phyloP scores from a whole-genome alignment of 805 yeast species.

The Dipodascus albidus region DNA sequence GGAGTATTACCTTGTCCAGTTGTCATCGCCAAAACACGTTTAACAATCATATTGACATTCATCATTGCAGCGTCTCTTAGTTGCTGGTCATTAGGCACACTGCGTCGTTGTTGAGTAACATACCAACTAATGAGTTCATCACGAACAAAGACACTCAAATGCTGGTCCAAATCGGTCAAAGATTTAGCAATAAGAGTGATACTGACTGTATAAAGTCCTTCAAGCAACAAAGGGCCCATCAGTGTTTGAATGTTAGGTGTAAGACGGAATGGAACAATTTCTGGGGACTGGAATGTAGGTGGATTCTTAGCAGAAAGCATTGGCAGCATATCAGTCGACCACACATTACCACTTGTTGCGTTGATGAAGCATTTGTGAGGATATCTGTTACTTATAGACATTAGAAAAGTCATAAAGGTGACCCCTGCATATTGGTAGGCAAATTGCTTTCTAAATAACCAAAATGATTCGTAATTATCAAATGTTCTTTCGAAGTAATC shows the following conservation, averaged over 20 bases:
- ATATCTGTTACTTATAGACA: constrained; percentile 85
- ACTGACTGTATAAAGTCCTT: constrained; percentile 81
- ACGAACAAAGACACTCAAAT: constrained; percentile 84
- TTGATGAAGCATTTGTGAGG: constrained; percentile 88
- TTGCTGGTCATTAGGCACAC: constrained; percentile 66
- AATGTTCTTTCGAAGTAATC: constrained; percentile 64
- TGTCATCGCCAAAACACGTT: constrained; percentile 68
- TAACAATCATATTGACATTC: constrained; percentile 75
- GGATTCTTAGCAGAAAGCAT: constrained; percentile 41
- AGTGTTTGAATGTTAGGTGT: constrained; percentile 92
- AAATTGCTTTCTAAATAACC: constrained; percentile 94
- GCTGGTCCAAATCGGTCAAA: constrained; percentile 77
- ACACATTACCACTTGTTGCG: constrained; percentile 72
- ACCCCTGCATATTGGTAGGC: constrained; percentile 91
- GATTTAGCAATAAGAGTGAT: constrained; percentile 80
- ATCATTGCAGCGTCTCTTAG: constrained; percentile 76
- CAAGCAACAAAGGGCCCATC: constrained; percentile 89
- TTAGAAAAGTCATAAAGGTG: constrained; percentile 84
- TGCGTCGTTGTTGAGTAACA: constrained; percentile 67
- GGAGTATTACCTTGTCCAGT: constrained; percentile 45
- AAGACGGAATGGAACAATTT: constrained; percentile 89
- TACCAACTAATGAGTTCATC: constrained; percentile 95
- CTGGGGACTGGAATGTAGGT: constrained; percentile 84
- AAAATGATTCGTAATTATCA: constrained; percentile 80
- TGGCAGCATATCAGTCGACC: constrained; percentile 94